Base-by-base conservation (phyloP, 2,329 filamentous ascomycete species). In the Cladobotryum protrusum region DNA sequence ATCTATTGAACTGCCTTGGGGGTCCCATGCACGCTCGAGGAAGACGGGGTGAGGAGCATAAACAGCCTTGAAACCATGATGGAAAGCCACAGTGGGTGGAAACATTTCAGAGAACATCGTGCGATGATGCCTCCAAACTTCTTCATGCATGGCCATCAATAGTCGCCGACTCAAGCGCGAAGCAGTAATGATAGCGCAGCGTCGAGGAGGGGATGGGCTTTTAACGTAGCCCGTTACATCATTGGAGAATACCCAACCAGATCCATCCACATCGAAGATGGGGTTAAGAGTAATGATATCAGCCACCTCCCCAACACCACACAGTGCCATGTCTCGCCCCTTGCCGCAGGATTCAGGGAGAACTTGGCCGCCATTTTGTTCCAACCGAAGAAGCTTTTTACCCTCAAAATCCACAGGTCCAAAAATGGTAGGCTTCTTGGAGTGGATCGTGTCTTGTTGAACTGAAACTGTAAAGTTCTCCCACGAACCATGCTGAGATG, bases 71-170 rank as follows among this genome's bases (percentile, higher is more conserved):
- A 89, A 74, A 1, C 87, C 86, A 60, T 88, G 86, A 57, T 89
- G 86, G 5, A 91, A 72, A 0, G 86, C 85, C 61, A 82, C 77
- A 1, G 77, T 79, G 0, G 84, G 77, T 2, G 86, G 86, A 68
- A 85, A 89, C 87, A 91, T 91, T 66, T 91, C 87, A 20, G 79
- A 81, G 63, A 87, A 90, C 84, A 85, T 89, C 65, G 74, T 83
- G 65, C 83, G 86, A 55, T 81, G 82, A 58, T 79, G 73, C 24
- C 77, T 74, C 66, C 74, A 83, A 42, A 83, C 85, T 60, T 89
- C 86, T 56, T 86, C 78, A 66, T 91, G 87, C 85, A 91, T 90
- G 5, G 81, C 81, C 42, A 76, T 68, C 5, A 90, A 70, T 1
- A 90, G 72, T 12, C 84, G 77, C 19, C 81, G 77, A 24, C 81